Conservation (phyloP, 139 green algal genomes). For the Coelastrella sp. region DNA sequence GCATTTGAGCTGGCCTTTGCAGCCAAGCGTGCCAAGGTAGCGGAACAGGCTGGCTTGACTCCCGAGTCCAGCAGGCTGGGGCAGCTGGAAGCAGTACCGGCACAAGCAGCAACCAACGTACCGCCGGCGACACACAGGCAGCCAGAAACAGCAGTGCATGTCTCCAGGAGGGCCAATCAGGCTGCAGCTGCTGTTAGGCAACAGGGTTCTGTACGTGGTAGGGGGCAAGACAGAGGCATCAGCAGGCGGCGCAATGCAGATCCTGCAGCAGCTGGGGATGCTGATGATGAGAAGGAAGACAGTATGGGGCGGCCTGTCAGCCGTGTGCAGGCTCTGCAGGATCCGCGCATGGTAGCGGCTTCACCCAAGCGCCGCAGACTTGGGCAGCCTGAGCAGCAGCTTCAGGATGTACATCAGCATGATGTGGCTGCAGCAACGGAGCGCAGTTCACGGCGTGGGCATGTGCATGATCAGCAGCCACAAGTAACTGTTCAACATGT, state of each 20-base stretch:
- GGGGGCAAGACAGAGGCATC: neutral
- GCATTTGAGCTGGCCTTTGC: conserved; percentile 34
- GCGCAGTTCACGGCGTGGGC: neutral
- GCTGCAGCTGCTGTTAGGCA: too few species aligned
- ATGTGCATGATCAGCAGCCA: neutral
- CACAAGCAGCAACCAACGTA: conserved; percentile 8
- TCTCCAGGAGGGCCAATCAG: too few species aligned
- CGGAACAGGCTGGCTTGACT: neutral
- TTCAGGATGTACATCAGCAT: neutral
- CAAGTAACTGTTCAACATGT: too few species aligned
- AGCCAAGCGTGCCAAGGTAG: conserved; percentile 14
- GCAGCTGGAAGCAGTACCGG: neutral
- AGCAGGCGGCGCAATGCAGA: neutral
- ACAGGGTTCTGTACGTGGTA: neutral
- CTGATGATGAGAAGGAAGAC: conserved; percentile 34
- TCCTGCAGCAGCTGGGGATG: conserved; percentile 8
- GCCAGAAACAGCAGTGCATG: too few species aligned
- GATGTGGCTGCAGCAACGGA: neutral
- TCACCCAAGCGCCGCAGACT: too few species aligned
- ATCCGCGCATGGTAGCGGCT: too few species aligned
- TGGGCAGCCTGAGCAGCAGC: too few species aligned
- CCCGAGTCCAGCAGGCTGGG: conserved; percentile 5
- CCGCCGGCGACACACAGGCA: too few species aligned
- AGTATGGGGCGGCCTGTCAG: neutral
- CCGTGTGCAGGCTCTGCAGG: too few species aligned